phyloP scores from a whole-genome alignment of 768 basidiomycete genomes.

The Tricholomella constricta region DNA sequence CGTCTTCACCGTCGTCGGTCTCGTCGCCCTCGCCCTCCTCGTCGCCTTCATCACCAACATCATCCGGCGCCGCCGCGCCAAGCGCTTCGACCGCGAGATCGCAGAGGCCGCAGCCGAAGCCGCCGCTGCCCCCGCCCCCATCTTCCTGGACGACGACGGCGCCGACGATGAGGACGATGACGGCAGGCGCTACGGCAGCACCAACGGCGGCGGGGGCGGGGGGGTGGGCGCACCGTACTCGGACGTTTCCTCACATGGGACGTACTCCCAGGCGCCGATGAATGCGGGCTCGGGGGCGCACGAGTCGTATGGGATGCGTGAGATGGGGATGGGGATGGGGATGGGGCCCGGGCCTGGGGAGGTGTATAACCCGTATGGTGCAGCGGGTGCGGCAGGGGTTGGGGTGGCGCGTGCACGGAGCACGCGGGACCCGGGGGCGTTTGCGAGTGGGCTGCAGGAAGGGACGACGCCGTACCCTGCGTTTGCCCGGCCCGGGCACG shows the following conservation, averaged over 20 bases:
- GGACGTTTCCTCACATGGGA: conserved; percentile 44
- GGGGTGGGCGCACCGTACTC: conserved; percentile 16
- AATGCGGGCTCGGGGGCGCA: conserved; percentile 22
- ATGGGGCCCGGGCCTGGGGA: conserved; percentile 29
- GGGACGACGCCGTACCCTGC: conserved; percentile 41
- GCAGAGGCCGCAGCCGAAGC: conserved; percentile 72
- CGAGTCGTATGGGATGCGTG: conserved; percentile 53
- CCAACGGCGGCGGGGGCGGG: conserved; percentile 33
- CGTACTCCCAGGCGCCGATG: conserved; percentile 51
- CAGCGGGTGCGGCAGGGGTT: conserved; percentile 41
- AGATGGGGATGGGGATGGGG: conserved; percentile 6
- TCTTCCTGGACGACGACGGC: conserved; percentile 58
- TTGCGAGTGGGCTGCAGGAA: conserved; percentile 36
- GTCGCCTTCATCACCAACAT: conserved; percentile 50
- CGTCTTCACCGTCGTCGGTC: conserved; percentile 70
- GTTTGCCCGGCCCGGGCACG: conserved; percentile 31
- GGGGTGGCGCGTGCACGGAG: conserved; percentile 44
- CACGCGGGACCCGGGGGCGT: conserved; percentile 30
- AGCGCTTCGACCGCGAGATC: conserved; percentile 71
- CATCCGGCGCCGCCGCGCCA: conserved; percentile 64
- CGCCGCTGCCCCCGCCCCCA: conserved; percentile 50
- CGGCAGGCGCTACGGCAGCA: conserved; percentile 8
- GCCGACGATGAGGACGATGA: conserved; percentile 28
- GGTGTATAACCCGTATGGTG: conserved; percentile 29
- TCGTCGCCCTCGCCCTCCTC: conserved; percentile 53